These are phyloP conservation scores for Saccharomyces kudriavzevii DNA, from an alignment of 805 yeast genomes.

Conservation along the genomic window DNA sequence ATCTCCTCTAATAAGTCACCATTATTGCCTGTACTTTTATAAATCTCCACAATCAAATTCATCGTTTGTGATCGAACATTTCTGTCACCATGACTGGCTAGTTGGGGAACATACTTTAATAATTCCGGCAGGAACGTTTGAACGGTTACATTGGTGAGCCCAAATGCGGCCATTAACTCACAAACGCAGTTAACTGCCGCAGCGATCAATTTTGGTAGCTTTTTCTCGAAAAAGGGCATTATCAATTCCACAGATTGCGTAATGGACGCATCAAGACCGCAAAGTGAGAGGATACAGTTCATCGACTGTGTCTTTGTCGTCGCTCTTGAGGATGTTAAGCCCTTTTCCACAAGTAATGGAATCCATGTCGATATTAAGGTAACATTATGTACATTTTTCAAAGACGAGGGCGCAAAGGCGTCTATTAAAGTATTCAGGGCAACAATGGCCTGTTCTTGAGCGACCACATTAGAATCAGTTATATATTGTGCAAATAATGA, in stretches of 20 bases:
- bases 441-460: constrained; percentile 74
- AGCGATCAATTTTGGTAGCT: constrained; percentile 71
- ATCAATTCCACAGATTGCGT: constrained; percentile 55
- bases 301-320: constrained; percentile 61
- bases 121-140: constrained; percentile 54
- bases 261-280: constrained; percentile 61
- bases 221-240: constrained; percentile 48
- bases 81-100: constrained; percentile 79
- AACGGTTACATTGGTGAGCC: constrained; percentile 14
- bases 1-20: constrained; percentile 43
- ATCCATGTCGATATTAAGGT: constrained; percentile 14
- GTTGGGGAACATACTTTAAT: constrained; percentile 57
- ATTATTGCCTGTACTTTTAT: constrained; percentile 60
- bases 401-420: constrained; percentile 1
- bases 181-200: constrained; percentile 52
- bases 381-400: not conserved
- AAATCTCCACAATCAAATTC: constrained; percentile 56
- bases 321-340: constrained; percentile 64
- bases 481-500: constrained; percentile 51
- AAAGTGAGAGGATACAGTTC: constrained; percentile 52
- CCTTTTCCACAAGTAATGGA: constrained; percentile 63
- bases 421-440: constrained; percentile 40
- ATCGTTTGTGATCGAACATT: constrained; percentile 78
- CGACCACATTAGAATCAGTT: constrained; percentile 78
- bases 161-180: constrained; percentile 40